A percentile compares a stretch with the other conserved stretches of the same genome.
Conservation (phyloP, 2,329 filamentous ascomycete genomes). For the Ascosphaera apis region DNA sequence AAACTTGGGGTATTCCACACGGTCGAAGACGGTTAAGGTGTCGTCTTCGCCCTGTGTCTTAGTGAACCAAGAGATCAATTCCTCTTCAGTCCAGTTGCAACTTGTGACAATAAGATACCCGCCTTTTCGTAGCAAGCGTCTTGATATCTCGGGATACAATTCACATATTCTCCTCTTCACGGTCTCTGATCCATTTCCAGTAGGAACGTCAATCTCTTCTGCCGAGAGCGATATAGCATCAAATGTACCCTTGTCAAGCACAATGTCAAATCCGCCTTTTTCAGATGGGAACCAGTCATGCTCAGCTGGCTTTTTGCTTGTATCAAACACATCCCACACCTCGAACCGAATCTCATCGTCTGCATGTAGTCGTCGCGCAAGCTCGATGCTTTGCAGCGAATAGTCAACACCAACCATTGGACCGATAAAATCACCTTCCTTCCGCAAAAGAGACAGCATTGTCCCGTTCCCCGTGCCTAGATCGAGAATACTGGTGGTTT, state of each 20-base stretch:
- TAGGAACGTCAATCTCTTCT: slow-evolving; percentile 8
- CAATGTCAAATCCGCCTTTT: slow-evolving; percentile 51
- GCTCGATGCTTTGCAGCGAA: slow-evolving; percentile 45
- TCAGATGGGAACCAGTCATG: slow-evolving; percentile 18
- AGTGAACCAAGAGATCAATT: slow-evolving; percentile 61
- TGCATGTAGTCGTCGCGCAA: slow-evolving; percentile 42
- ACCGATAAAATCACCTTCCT: slow-evolving; percentile 39
- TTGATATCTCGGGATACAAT: slow-evolving; percentile 46
- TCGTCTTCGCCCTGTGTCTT: slow-evolving; percentile 12
- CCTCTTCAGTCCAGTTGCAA: slow-evolving; percentile 93
- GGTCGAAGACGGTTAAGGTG: slow-evolving; percentile 37
- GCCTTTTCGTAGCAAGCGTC: slow-evolving; percentile 42
- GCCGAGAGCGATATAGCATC: slow-evolving; percentile 62
- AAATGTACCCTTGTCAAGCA: slow-evolving; percentile 96
- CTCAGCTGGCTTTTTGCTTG: slow-evolving; percentile 6
- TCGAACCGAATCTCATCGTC: slow-evolving; percentile 23
- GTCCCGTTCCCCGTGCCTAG: slow-evolving; percentile 88
- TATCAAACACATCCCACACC: slow-evolving; percentile 41
- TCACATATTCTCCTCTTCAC: slow-evolving; percentile 39
- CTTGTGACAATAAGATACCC: slow-evolving; percentile 72
- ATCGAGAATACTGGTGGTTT: slow-evolving; percentile 40
- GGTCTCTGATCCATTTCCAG: slow-evolving; percentile 17
- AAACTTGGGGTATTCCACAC: slow-evolving; percentile 65
- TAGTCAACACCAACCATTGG: slow-evolving; percentile 76
- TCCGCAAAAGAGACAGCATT: slow-evolving; percentile 59